These are phyloP conservation scores for Rhypophila decipiens DNA, from an alignment of 495 filamentous ascomycete species.

Conservation along the genomic window DNA sequence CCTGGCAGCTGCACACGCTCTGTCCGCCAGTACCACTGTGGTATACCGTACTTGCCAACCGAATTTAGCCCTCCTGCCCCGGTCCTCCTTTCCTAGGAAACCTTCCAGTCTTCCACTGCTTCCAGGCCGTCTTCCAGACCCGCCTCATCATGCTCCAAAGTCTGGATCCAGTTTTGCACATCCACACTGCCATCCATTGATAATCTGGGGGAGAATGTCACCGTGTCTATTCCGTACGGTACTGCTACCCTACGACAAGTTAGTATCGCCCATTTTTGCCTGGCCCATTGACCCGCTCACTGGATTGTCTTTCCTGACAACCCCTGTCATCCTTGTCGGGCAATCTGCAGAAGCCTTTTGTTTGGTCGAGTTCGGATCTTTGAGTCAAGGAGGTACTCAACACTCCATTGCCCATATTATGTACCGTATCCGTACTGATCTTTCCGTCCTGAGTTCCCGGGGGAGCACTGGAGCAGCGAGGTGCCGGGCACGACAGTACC, in stretches of 20 bases:
- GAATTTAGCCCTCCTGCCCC: constrained; percentile 6
- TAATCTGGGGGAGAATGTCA: constrained; percentile 9
- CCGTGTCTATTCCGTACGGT: constrained; percentile 15
- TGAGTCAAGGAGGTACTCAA: too few relatives aligned
- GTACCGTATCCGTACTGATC: too few relatives aligned
- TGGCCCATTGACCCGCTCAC: constrained; percentile 25
- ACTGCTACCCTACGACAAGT: too few relatives aligned
- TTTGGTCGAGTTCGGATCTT: constrained; percentile 13
- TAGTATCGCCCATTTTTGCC: constrained; percentile 13
- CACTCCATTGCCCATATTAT: too few relatives aligned
- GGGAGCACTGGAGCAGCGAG: constrained; percentile 16
- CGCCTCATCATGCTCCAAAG: constrained; percentile 12
- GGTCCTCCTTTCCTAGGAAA: constrained; percentile 5
- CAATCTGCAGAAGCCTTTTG: constrained; percentile 19
- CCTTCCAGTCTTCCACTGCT: constrained; percentile 18
- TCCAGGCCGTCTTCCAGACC: constrained; percentile 21
- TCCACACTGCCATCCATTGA: constrained; percentile 8
- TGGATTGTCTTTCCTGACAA: constrained; percentile 23
- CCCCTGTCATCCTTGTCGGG: constrained; percentile 24
- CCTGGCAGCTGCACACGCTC: too few relatives aligned
- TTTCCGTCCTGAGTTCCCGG: too few relatives aligned
- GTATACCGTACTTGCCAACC: neutral
- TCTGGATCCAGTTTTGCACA: too few relatives aligned
- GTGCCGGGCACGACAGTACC: constrained; percentile 11
- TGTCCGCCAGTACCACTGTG: neutral